Evolutionary conservation across 306 rosid species (phyloP).

Genomic region (Cercis canadensis): DNA sequence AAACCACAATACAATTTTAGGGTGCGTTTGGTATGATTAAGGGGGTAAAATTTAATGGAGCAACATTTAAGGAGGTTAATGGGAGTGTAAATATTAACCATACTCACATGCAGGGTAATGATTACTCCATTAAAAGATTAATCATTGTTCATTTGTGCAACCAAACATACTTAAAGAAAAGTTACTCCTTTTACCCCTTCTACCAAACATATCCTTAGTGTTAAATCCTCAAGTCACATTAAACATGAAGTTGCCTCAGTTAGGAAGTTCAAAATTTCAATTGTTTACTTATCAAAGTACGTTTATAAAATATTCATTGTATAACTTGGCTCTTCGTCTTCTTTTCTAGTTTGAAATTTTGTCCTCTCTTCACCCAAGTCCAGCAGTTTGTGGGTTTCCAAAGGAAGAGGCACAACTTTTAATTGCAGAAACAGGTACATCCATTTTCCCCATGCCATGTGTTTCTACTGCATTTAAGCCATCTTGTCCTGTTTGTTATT

Average conservation of each 20-base stretch:
- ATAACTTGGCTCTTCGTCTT: constrained; percentile 24
- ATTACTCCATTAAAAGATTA: too few species aligned
- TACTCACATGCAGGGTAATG: neutral
- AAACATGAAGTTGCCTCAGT: neutral
- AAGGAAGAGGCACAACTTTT: constrained; percentile 83
- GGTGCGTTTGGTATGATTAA: too few species aligned
- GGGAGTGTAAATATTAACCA: too few species aligned
- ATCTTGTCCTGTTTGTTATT: constrained; percentile 10
- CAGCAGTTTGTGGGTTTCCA: constrained; percentile 98
- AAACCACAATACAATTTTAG: too few species aligned
- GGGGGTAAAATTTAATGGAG: too few species aligned
- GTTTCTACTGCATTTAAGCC: constrained; percentile 11
- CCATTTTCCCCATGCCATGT: neutral
- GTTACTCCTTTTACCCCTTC: too few species aligned
- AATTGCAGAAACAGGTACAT: constrained; percentile 83
- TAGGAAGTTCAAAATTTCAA: constrained; percentile 13
- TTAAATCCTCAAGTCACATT: neutral
- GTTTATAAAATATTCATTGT: constrained; percentile 16
- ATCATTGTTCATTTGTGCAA: too few species aligned
- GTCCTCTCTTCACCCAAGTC: constrained; percentile 94
- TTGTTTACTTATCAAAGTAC: constrained; percentile 17
- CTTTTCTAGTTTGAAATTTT: constrained; percentile 70
- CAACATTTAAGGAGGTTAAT: too few species aligned
- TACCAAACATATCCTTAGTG: too few species aligned
- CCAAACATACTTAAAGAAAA: too few species aligned